Conservation (phyloP, 257 asterid species). For the Paulownia fortunei region DNA sequence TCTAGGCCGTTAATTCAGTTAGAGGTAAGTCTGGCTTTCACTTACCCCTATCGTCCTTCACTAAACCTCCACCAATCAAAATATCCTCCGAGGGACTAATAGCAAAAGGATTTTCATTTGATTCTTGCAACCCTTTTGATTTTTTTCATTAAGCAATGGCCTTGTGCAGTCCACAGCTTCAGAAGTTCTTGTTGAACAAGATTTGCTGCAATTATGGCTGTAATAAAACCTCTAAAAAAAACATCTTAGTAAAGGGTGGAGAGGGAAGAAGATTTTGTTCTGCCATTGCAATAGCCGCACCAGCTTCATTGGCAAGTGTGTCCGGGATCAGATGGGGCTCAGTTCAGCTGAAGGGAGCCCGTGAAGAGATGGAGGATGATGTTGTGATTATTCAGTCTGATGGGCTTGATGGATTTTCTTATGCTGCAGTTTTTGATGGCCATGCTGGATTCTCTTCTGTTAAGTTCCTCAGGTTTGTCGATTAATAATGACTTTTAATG, state of each 20-base stretch:
- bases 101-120: slow-evolving; percentile 12
- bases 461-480: slow-evolving; percentile 68
- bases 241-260: slow-evolving; percentile 41
- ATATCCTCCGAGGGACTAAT: slow-evolving; percentile 6
- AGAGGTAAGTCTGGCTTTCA: slow-evolving; percentile 37
- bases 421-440: slow-evolving; percentile 94
- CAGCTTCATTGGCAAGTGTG: slow-evolving; percentile 57
- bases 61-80: slow-evolving; percentile 53
- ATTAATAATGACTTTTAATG: background rate
- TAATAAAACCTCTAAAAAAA: slow-evolving; percentile 36
- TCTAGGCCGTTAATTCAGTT: slow-evolving; percentile 75
- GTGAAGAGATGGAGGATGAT: slow-evolving; percentile 99
- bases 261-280: slow-evolving; percentile 55
- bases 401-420: slow-evolving; percentile 70
- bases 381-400: slow-evolving; percentile 63
- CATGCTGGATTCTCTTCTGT: slow-evolving; percentile 94
- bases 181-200: slow-evolving; percentile 55
- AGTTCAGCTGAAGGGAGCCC: slow-evolving; percentile 70
- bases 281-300: slow-evolving; percentile 79
- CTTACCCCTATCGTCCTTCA: slow-evolving; percentile 51
- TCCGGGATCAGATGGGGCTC: slow-evolving; percentile 85
- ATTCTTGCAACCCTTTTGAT: background rate
- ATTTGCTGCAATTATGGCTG: slow-evolving; percentile 49
- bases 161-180: slow-evolving; percentile 64
- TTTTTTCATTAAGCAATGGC: slow-evolving; percentile 52